phyloP scores from a whole-genome alignment of 345 rosid species.

The Boechera divaricarpa region DNA sequence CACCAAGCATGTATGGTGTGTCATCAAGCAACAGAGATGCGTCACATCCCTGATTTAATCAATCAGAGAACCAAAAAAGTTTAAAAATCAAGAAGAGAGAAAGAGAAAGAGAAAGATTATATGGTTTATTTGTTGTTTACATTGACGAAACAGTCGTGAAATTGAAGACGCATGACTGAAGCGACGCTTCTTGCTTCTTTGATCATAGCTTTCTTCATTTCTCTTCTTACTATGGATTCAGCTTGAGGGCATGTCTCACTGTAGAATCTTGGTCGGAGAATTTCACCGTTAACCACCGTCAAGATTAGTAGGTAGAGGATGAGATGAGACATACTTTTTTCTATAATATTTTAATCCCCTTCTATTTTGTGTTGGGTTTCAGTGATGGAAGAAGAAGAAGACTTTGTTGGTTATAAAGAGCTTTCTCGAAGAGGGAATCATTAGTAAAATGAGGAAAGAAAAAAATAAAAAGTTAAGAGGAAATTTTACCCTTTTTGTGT shows the following conservation, averaged over 20 bases:
- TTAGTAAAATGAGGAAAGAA: no score
- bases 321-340: slow-evolving; percentile 40
- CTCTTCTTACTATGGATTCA: slow-evolving; percentile 63
- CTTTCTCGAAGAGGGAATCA: no score
- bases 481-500: no score
- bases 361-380: background rate
- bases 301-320: slow-evolving; percentile 32
- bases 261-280: slow-evolving; percentile 72
- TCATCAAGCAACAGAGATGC: slow-evolving; percentile 85
- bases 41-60: slow-evolving; percentile 69
- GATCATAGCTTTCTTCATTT: slow-evolving; percentile 62
- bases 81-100: slow-evolving; percentile 38
- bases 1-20: slow-evolving; percentile 78
- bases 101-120: background rate
- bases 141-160: slow-evolving; percentile 98
- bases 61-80: background rate
- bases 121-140: slow-evolving; percentile 44
- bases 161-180: slow-evolving; percentile 95
- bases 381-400: slow-evolving; percentile 19
- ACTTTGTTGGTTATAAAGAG: slow-evolving; percentile 11
- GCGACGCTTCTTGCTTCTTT: slow-evolving; percentile 83
- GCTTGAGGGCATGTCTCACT: slow-evolving; percentile 77
- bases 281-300: slow-evolving; percentile 28
- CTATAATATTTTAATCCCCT: background rate
- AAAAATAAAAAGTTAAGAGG: no score